Evolutionary conservation across 192 early-diverging fungal genomes (phyloP).

Genomic region (Pilaira anomala): DNA sequence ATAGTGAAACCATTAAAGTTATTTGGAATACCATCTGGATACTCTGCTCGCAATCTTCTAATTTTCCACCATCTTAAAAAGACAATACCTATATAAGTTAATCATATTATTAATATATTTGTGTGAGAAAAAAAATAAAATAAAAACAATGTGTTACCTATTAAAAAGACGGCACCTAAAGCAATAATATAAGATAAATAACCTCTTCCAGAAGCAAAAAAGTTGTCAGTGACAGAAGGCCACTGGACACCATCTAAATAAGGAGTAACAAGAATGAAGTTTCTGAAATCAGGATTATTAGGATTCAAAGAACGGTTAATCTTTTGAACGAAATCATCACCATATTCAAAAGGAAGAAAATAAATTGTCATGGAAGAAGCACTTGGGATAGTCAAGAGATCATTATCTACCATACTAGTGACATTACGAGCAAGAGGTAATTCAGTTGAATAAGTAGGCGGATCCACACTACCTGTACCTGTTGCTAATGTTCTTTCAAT

Average conservation of each 20-base stretch:
- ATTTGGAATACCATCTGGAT: not conserved
- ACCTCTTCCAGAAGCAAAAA: conserved; percentile 5
- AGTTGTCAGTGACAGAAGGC: not conserved
- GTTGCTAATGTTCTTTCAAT: not conserved
- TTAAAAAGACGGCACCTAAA: conserved; percentile 21
- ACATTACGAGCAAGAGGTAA: conserved; percentile 3
- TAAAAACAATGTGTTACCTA: conserved; percentile 17
- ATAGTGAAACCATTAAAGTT: not conserved
- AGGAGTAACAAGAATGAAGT: conserved; percentile 7
- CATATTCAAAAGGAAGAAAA: conserved; percentile 27
- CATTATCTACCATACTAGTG: conserved; percentile 25
- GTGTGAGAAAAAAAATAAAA: not conserved
- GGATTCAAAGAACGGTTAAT: not conserved
- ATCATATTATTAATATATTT: not conserved
- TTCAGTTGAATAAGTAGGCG: not conserved
- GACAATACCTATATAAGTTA: conserved; percentile 16
- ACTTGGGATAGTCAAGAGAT: not conserved
- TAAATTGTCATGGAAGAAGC: conserved; percentile 9
- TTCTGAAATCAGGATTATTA: not conserved
- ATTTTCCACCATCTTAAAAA: conserved; percentile 33
- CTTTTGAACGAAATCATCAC: conserved; percentile 3
- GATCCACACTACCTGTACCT: not conserved
- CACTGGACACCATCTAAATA: not conserved
- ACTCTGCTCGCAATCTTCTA: conserved; percentile 6
- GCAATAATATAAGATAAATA: conserved; percentile 33